Conservation (phyloP, 768 basidiomycete species). For the Boletus vermiculosoides region DNA sequence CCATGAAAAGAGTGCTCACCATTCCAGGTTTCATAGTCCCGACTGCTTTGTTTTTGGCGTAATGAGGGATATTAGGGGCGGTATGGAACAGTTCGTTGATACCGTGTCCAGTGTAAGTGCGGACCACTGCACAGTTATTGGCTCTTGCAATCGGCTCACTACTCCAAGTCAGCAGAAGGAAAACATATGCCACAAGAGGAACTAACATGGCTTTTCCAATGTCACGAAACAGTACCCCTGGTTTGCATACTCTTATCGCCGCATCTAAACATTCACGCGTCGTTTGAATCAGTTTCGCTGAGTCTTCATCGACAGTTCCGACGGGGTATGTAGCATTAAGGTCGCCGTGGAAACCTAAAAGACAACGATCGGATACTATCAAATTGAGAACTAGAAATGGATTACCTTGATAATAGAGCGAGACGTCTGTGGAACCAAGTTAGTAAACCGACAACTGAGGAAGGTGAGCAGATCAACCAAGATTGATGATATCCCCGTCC, state of each 20-base stretch:
- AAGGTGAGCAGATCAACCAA: slow-evolving; percentile 51
- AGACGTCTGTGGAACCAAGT: slow-evolving; percentile 54
- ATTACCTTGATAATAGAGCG: slow-evolving; percentile 74
- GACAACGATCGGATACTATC: background rate
- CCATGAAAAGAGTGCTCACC: slow-evolving; percentile 45
- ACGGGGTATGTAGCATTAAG: slow-evolving; percentile 93
- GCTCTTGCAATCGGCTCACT: slow-evolving; percentile 85
- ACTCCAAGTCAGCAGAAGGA: slow-evolving; percentile 12
- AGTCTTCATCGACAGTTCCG: slow-evolving; percentile 80
- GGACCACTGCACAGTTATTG: slow-evolving; percentile 86
- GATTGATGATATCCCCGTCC: slow-evolving; percentile 96
- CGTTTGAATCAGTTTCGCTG: slow-evolving; percentile 76
- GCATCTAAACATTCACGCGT: slow-evolving; percentile 83
- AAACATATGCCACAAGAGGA: slow-evolving; percentile 8
- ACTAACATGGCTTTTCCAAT: slow-evolving; percentile 82
- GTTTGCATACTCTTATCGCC: slow-evolving; percentile 91
- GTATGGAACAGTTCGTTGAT: slow-evolving; percentile 84
- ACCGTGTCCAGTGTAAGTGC: slow-evolving; percentile 91
- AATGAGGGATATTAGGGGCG: slow-evolving; percentile 89
- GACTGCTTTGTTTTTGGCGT: slow-evolving; percentile 90
- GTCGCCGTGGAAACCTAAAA: slow-evolving; percentile 84
- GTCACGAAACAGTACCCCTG: slow-evolving; percentile 87
- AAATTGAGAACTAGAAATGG: slow-evolving; percentile 5
- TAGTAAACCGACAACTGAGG: slow-evolving; percentile 15
- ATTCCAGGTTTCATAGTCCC: slow-evolving; percentile 94